Evolutionary conservation across 1,284 basidiomycete genomes (phyloP), one percentile per base, ranked within the genome.

Genomic region (Pterulicium gracile): DNA sequence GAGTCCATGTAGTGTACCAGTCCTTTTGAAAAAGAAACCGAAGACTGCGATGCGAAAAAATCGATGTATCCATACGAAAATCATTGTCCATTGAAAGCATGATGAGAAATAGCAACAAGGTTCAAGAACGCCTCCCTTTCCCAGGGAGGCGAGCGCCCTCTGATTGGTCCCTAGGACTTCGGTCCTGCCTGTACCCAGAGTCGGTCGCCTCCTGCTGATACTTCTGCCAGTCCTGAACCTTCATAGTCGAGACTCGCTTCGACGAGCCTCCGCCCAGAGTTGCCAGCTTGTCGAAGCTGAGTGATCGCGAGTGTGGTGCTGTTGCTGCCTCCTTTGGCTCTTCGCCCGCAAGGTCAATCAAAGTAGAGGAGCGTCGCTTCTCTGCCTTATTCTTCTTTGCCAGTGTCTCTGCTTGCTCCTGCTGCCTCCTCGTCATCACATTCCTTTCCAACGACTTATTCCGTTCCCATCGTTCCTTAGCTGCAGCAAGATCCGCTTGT

Each of bases 181-280:
- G 64, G 49, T 68, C 65, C 36, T 61, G 68, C 55, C 55, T 58
- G 56, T 55, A 15, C 56, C 55, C 48, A 54, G 57, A 18, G 52
- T 51, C 44, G 55, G 55, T 45, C 34, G 63, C 63, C 42, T 76
- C 73, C 47, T 77, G 68, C 57, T 87, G 85, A 56, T 78, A 72
- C 51, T 73, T 73, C 60, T 85, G 80, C 85, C 86, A 88, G 55
- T 87, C 85, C 58, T 87, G 82, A 24, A 88, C 86, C 59, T 87
- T 86, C 67, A 86, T 61, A 58, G 71, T 76, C 40, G 84, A 87
- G 60, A 79, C 58, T 42, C 81, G 74, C 56, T 74, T 78, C 43
- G 80, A 77, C 21, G 79, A 68, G 36, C 59, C 62, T 3, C 64
- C 42, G 12, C 42, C 59, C 24, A 70, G 60, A 18, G 59, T 59